These are phyloP conservation scores for Beauveria sp. DNA, from an alignment of 2,329 filamentous ascomycete species.

Conservation along the genomic window DNA sequence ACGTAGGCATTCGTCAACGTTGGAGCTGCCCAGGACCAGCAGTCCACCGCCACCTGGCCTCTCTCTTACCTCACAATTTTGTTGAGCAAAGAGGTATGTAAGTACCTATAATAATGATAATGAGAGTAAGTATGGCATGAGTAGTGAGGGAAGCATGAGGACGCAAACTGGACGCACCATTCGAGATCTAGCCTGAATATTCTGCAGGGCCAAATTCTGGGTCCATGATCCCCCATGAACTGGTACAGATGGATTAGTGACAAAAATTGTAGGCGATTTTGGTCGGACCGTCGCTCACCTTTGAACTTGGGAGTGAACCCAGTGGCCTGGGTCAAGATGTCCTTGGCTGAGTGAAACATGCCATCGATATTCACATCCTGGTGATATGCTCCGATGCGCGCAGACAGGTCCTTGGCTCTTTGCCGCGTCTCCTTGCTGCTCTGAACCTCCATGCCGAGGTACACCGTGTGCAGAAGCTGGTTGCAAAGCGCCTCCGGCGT, in stretches of 20 bases:
- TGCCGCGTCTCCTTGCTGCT: conserved; percentile 58
- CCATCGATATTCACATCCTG: conserved; percentile 67
- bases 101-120: conserved; percentile 27
- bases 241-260: conserved; percentile 14
- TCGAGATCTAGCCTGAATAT: conserved; percentile 56
- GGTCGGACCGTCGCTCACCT: neutral
- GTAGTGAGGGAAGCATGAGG: neutral
- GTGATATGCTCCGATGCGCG: conserved; percentile 63
- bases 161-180: conserved; percentile 34
- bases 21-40: conserved; percentile 21
- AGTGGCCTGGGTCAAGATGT: conserved; percentile 49
- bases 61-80: conserved; percentile 17
- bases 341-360: conserved; percentile 52
- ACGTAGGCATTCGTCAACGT: conserved; percentile 20
- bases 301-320: conserved; percentile 42
- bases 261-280: neutral
- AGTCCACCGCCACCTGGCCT: conserved; percentile 19
- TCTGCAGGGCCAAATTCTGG: conserved; percentile 59
- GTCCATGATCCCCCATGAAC: conserved; percentile 48
- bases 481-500: conserved; percentile 49
- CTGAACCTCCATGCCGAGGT: conserved; percentile 62
- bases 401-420: conserved; percentile 53
- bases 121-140: neutral
- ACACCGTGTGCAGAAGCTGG: conserved; percentile 33
- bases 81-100: conserved; percentile 49